Evolutionary conservation across 202 grass and related monocot genomes (phyloP), one percentile per base, ranked within the genome.

Genomic region (Panicum virgatum): DNA sequence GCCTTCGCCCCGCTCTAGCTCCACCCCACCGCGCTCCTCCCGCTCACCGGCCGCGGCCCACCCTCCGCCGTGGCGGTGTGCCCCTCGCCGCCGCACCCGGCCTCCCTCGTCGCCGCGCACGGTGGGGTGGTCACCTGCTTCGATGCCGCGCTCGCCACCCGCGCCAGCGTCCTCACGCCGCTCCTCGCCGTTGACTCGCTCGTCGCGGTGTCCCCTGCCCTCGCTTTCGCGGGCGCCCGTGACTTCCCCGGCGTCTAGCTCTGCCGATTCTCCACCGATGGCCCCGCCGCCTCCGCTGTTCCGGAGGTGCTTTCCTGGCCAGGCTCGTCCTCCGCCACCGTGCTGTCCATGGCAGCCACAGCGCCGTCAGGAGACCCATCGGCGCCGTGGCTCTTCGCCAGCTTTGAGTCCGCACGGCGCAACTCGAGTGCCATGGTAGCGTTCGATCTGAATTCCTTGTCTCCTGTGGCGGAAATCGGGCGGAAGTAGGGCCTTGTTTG

Each of bases 161-260:
- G 83, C 78, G 10, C 53, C 27, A 90, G 83, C 69, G 77, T 88
- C 62, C 89, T 94, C 46, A 90, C 85, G 42, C 91, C 84, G 38
- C 79, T 90, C 50, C 89, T 86, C 2, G 62, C 87, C 71, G 77
- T 97, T 27, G 91, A 93, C 58, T 91, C 81, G 6, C 76, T 97
- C 52, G 63, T 91, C 64, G 86, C 86, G 16, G 69, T 88, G 52
- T 87, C 86, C 59, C 84, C 88, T 0, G 36, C 60, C 4, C 78
- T 93, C 54, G 74, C 81, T 2, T 45, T 86, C n/a, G 89, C 89
- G 0, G 94, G 82, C 39, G 91, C 94, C 25, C 81, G 73, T 14
- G 91, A 94, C 66, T 97, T 97, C 23, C 48, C 89, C 5, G 85
- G 94, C 8, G 87, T 90, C 51, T 91, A 97, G 32, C 79, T 97